These are phyloP conservation scores for Euclidium syriacum DNA, from an alignment of 345 rosid genomes.

Conservation along the genomic window DNA sequence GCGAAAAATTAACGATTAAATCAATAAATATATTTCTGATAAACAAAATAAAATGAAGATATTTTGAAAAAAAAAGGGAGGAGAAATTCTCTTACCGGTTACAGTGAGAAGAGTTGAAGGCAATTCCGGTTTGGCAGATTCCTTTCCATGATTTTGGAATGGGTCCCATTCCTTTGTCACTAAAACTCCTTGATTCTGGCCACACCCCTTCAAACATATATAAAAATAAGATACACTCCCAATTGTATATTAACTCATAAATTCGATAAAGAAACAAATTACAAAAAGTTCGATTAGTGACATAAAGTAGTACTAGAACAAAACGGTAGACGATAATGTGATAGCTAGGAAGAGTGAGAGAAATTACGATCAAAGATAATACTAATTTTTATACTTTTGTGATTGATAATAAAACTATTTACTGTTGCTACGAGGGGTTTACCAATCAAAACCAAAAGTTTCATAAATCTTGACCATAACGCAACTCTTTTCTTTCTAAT, in stretches of 20 bases:
- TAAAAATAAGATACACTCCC: not conserved
- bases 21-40: not conserved
- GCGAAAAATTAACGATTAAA: not conserved
- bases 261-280: too few species aligned
- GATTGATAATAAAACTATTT: too few species aligned
- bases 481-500: conserved; percentile 13
- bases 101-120: conserved; percentile 66
- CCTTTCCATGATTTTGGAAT: conserved; percentile 89
- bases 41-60: not conserved
- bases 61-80: not conserved
- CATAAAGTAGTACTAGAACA: too few species aligned
- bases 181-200: conserved; percentile 87
- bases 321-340: too few species aligned
- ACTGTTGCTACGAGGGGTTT: too few species aligned
- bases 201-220: conserved; percentile 54
- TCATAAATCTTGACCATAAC: conserved; percentile 20
- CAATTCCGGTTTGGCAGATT: conserved; percentile 66
- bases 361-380: too few species aligned
- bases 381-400: too few species aligned
- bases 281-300: too few species aligned
- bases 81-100: conserved; percentile 38
- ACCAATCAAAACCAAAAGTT: too few species aligned
- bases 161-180: conserved; percentile 72
- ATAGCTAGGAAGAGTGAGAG: too few species aligned
- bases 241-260: too few species aligned